Base-by-base conservation (phyloP, 495 filamentous ascomycete species). In the Talaromyces adpressus region DNA sequence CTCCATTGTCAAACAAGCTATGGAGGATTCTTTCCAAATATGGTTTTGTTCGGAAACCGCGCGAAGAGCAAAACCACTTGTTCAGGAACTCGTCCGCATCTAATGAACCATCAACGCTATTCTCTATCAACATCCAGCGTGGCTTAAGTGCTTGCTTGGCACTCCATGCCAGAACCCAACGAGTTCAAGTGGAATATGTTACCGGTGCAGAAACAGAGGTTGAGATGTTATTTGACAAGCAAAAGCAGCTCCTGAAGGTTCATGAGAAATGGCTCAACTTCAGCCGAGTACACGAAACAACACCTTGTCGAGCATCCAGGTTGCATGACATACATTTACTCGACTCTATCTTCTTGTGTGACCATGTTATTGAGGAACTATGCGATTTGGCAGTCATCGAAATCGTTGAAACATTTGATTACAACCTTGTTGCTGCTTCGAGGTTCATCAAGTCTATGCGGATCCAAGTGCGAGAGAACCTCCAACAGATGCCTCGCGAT, bases 251-350 rank as follows among this genome's bases (percentile, higher is more conserved):
- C 8, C 39, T 61, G 6, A 23, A 25, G 6, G 11, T 61, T 0
- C n/a, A 61, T 16, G 58, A 45, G 9, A 61, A 61, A 20, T 61
- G 58, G 58, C 36, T 61, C n/a, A 3, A 61, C 18, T 61, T 47
- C 18, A 6, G 3, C 9, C n/a, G 20, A 1, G 16, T 27, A 6
- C 58, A 61, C 22, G 23, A 27, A 16, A 18, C 20, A 3, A n/a
- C 34, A 18, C 34, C 34, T 6, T 61, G 58, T 18, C 18, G 22
- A 20, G 3, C 47, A 2, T 61, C 58, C 12, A 8, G 14, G 23
- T 23, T 20, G 8, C 3, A 5, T 27, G 11, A 56, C 14, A 6
- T 14, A 14, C 51, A 27, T 1, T 8, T 14, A 6, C 6, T 4
- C 2, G 22, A 53, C 11, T 25, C 8, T 22, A 11, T 23, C 23